Conservation (phyloP, 2,329 filamentous ascomycete species). For the Cordyceps cateniannulata region DNA sequence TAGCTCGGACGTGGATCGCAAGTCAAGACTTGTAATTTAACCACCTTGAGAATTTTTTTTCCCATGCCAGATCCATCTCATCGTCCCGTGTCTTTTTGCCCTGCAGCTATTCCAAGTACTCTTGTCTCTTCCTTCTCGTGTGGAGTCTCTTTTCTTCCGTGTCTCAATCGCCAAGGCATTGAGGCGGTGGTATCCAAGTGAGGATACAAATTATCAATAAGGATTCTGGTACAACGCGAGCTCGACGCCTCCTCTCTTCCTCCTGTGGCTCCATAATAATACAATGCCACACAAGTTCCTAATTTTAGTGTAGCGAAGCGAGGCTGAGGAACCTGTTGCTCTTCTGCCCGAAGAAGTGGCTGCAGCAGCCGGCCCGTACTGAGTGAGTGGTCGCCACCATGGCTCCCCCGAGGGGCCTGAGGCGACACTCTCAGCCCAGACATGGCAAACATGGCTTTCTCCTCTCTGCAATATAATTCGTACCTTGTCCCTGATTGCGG, state of each 20-base stretch:
- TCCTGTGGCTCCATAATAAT: neutral
- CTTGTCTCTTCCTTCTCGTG: neutral
- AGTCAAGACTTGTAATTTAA: neutral
- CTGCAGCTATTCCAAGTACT: neutral
- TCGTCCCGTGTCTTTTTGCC: neutral
- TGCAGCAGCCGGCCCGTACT: neutral
- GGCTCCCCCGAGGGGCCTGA: neutral
- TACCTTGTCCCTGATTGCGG: neutral
- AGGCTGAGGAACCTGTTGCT: neutral
- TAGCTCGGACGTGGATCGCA: conserved; percentile 7
- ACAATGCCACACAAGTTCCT: neutral
- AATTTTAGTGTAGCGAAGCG: neutral
- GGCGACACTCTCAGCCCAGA: neutral
- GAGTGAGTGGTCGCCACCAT: neutral
- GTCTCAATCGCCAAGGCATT: neutral
- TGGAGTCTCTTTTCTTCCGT: neutral
- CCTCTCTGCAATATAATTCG: neutral
- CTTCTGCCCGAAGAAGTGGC: neutral
- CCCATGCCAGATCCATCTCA: neutral
- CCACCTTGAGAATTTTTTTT: neutral
- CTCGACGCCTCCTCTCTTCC: neutral
- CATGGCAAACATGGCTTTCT: neutral
- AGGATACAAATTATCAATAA: too few species aligned
- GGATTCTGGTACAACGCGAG: neutral
- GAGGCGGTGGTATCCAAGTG: neutral